phyloP scores from a whole-genome alignment of 345 rosid genomes.

The Rhodamnia rubescens region DNA sequence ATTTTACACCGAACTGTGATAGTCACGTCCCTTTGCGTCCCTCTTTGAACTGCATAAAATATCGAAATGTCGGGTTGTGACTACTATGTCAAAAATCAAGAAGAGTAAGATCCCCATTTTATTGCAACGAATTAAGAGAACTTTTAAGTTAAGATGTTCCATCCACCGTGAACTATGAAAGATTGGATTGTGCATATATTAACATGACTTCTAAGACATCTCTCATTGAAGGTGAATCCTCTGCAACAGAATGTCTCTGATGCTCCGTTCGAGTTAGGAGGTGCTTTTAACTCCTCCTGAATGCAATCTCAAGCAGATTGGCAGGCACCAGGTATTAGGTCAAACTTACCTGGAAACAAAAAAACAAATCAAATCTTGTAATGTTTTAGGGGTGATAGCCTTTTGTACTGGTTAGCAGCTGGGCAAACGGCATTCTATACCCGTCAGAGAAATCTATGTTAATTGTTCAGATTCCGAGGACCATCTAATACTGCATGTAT shows the following conservation, averaged over 20 bases:
- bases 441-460: background rate
- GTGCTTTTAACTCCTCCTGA: background rate
- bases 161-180: background rate
- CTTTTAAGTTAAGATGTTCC: background rate
- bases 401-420: background rate
- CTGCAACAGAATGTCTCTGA: background rate
- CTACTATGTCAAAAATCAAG: background rate
- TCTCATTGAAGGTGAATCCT: background rate
- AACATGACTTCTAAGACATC: background rate
- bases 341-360: background rate
- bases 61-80: background rate
- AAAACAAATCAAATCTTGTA: background rate
- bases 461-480: conserved; percentile 3
- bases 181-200: background rate
- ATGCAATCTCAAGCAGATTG: background rate
- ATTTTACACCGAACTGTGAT: too few species aligned
- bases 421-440: background rate
- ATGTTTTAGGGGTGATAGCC: background rate
- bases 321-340: background rate
- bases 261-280: background rate
- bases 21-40: background rate
- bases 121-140: background rate
- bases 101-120: background rate
- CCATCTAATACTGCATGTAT: conserved; percentile 3
- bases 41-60: background rate